phyloP scores from a whole-genome alignment of 345 rosid species.

The Cardamine resedifolia region DNA sequence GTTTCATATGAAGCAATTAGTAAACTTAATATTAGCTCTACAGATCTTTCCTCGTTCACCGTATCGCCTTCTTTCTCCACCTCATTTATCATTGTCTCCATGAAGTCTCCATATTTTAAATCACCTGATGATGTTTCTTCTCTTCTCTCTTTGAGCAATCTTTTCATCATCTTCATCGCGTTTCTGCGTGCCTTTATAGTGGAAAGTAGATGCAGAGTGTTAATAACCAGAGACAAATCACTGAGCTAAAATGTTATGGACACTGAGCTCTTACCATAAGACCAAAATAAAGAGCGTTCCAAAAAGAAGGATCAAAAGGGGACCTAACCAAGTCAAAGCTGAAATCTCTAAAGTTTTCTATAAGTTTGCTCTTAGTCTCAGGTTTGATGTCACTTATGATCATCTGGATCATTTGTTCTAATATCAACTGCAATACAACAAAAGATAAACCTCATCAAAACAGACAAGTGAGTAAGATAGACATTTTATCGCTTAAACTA shows the following conservation, averaged over 20 bases:
- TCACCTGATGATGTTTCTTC: conserved; percentile 13
- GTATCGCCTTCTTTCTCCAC: conserved; percentile 29
- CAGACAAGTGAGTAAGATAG: background rate
- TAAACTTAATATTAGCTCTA: conserved; percentile 34
- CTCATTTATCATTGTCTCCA: conserved; percentile 39
- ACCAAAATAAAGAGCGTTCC: conserved; percentile 44
- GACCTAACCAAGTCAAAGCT: conserved; percentile 40
- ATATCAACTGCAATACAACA: conserved; percentile 37
- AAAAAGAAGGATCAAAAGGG: conserved; percentile 37
- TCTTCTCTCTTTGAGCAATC: conserved; percentile 31
- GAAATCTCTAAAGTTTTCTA: conserved; percentile 28
- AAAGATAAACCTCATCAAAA: background rate
- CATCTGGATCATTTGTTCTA: conserved; percentile 31
- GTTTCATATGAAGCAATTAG: conserved; percentile 43
- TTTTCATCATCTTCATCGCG: conserved; percentile 29
- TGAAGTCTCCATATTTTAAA: conserved; percentile 24
- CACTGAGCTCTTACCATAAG: conserved; percentile 30
- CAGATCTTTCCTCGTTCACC: conserved; percentile 23
- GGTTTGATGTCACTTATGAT: conserved; percentile 39
- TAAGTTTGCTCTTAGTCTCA: conserved; percentile 21
- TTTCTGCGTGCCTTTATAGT: conserved; percentile 31
- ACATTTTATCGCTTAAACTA: background rate
- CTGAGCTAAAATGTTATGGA: background rate
- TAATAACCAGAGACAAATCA: background rate
- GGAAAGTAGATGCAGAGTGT: background rate